phyloP scores from a whole-genome alignment of 805 yeast genomes.

The Lachancea kluyveri region DNA sequence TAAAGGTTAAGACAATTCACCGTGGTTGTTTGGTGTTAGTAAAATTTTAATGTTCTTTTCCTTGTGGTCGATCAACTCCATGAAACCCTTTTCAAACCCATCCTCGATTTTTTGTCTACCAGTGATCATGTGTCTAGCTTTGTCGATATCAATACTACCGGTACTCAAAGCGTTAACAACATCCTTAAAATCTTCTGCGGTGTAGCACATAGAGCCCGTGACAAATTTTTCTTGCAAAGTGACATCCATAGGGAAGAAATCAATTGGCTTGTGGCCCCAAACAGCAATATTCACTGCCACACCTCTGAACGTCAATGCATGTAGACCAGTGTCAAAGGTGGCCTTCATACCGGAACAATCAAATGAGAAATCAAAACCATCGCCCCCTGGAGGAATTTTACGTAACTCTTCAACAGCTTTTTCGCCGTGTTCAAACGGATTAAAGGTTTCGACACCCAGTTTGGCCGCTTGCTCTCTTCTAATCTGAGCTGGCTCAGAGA shows the following conservation, averaged over 20 bases:
- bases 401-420: conserved; percentile 34
- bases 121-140: conserved; percentile 45
- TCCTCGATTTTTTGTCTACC: conserved; percentile 44
- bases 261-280: conserved; percentile 49
- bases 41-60: conserved; percentile 50
- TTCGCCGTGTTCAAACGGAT: conserved; percentile 39
- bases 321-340: conserved; percentile 46
- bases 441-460: conserved; percentile 43
- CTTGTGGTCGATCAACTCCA: conserved; percentile 45
- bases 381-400: conserved; percentile 36
- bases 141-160: conserved; percentile 40
- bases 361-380: conserved; percentile 45
- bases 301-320: conserved; percentile 47
- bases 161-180: conserved; percentile 45
- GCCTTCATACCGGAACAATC: conserved; percentile 49
- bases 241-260: conserved; percentile 48
- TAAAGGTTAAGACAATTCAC: conserved; percentile 25
- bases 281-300: conserved; percentile 59
- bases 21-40: conserved; percentile 41
- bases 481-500: conserved; percentile 43
- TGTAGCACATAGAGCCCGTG: conserved; percentile 59
- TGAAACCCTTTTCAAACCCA: conserved; percentile 48
- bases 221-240: conserved; percentile 49
- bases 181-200: conserved; percentile 48
- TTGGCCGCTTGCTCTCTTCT: conserved; percentile 44